Percentiles rank a stretch among this genome's conserved stretches.
These are phyloP conservation scores for Lichenothelia convexa DNA, from an alignment of 495 filamentous ascomycete species.

Conservation along the genomic window DNA sequence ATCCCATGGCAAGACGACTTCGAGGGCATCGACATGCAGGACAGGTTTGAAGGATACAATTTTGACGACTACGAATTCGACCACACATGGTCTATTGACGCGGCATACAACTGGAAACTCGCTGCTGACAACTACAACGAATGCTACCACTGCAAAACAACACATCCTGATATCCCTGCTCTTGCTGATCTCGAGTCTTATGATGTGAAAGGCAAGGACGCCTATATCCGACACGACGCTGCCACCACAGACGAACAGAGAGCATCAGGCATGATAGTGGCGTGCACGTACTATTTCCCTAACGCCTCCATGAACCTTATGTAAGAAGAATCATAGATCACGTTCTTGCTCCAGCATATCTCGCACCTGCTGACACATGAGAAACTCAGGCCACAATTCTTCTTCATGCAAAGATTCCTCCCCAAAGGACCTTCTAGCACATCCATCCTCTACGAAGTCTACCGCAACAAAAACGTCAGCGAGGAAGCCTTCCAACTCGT, in stretches of 20 bases:
- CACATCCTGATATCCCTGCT: constrained; percentile 28
- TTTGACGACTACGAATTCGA: constrained; percentile 31
- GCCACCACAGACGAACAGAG: constrained; percentile 22
- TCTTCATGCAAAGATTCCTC: constrained; percentile 30
- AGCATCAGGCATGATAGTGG: constrained; percentile 15
- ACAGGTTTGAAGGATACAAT: constrained; percentile 22
- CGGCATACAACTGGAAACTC: constrained; percentile 34
- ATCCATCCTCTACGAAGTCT: constrained; percentile 30
- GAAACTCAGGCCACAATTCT: constrained; percentile 28
- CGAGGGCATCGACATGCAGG: constrained; percentile 21
- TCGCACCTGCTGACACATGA: constrained; percentile 10
- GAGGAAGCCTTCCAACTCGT: constrained; percentile 28
- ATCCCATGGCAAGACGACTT: constrained; percentile 27
- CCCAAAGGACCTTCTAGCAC: constrained; percentile 22
- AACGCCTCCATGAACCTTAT: constrained; percentile 28
- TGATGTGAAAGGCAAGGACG: constrained; percentile 23
- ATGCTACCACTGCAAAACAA: constrained; percentile 33
- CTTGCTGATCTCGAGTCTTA: constrained; percentile 27
- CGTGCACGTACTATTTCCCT: constrained; percentile 29
- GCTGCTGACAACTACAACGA: constrained; percentile 33
- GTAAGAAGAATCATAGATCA: constrained; percentile 19
- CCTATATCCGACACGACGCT: constrained; percentile 26
- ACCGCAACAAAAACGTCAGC: constrained; percentile 25
- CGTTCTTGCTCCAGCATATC: background rate
- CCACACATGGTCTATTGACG: constrained; percentile 28